These are phyloP conservation scores for Xylaria sp. DNA, from an alignment of 2,329 filamentous ascomycete species.

Conservation along the genomic window DNA sequence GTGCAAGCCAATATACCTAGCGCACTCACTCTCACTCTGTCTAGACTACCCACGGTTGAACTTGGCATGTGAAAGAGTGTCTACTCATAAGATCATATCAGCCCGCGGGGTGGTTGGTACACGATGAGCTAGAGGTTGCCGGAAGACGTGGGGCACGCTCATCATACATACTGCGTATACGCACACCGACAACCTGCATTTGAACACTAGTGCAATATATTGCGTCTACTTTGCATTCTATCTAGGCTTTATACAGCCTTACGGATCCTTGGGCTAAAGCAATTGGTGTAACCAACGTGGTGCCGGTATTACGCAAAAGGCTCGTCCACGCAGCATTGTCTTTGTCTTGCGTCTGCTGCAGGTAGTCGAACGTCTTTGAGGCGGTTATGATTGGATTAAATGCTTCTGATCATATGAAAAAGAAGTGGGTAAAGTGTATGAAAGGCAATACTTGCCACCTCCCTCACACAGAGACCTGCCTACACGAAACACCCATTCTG, in stretches of 20 bases:
- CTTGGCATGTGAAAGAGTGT: slow-evolving; percentile 21
- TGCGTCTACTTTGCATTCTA: slow-evolving; percentile 14
- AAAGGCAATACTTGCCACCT: not conserved
- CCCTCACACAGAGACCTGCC: not conserved
- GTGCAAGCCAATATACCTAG: not conserved
- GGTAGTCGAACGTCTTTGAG: not conserved
- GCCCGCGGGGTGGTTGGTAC: not conserved
- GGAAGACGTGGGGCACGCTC: slow-evolving; percentile 7
- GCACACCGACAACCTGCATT: not conserved
- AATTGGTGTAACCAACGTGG: not conserved
- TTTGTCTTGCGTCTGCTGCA: not conserved
- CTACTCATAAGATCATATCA: slow-evolving; percentile 13
- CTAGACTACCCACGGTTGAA: not conserved
- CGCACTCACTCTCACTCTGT: not conserved
- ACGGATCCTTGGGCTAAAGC: slow-evolving; percentile 7
- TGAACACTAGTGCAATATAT: not conserved
- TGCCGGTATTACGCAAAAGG: too few relatives aligned
- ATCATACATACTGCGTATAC: not conserved
- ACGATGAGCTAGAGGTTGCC: not conserved
- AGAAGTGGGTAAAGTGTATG: not conserved
- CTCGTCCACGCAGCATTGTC: not conserved
- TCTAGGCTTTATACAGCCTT: slow-evolving; percentile 18
- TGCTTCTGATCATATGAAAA: slow-evolving; percentile 4
- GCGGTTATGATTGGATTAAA: slow-evolving; percentile 8
- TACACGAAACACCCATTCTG: not conserved